A percentile compares a stretch with the other conserved stretches of the same genome.
Evolutionary conservation across 2,329 filamentous ascomycete species (phyloP).

Genomic region (Alternaria arbusti): DNA sequence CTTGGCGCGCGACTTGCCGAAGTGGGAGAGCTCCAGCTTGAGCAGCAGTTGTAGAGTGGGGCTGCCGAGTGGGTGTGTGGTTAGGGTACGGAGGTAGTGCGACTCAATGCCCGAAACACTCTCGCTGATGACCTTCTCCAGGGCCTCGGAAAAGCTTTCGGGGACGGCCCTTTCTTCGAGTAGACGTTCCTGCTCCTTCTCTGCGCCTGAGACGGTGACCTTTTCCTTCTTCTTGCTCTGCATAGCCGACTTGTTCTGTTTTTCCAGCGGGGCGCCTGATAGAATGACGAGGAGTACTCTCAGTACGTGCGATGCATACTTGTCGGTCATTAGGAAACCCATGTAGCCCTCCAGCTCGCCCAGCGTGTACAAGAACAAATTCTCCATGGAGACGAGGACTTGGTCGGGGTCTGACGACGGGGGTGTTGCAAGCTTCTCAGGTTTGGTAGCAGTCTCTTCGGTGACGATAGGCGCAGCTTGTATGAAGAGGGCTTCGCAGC

Average conservation of each 20-base stretch:
- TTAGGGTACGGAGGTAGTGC: slow-evolving; percentile 80
- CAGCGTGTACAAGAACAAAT: slow-evolving; percentile 80
- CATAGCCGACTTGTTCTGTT: slow-evolving; percentile 69
- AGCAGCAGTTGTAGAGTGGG: slow-evolving; percentile 90
- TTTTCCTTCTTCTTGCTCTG: slow-evolving; percentile 94
- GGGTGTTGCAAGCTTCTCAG: slow-evolving; percentile 51
- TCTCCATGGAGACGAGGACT: slow-evolving; percentile 74
- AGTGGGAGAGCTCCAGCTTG: slow-evolving; percentile 80
- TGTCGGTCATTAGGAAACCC: slow-evolving; percentile 82
- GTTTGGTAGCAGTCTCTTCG: slow-evolving; percentile 66
- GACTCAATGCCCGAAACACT: slow-evolving; percentile 77
- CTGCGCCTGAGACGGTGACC: slow-evolving; percentile 61
- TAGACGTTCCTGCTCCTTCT: slow-evolving; percentile 54
- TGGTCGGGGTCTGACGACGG: slow-evolving; percentile 58
- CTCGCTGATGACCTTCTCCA: slow-evolving; percentile 82
- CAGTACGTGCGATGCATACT: slow-evolving; percentile 88
- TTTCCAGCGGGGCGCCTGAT: slow-evolving; percentile 79
- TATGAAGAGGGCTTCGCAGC: slow-evolving; percentile 91
- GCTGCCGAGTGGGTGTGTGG: slow-evolving; percentile 88
- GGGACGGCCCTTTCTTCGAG: slow-evolving; percentile 67
- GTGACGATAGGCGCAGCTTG: slow-evolving; percentile 80
- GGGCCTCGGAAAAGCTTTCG: slow-evolving; percentile 74
- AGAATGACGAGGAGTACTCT: slow-evolving; percentile 85
- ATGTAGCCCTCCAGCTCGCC: slow-evolving; percentile 88
- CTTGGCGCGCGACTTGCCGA: slow-evolving; percentile 70